phyloP scores from a whole-genome alignment of 2,329 filamentous ascomycete genomes.

The Penicillium brasilianum region DNA sequence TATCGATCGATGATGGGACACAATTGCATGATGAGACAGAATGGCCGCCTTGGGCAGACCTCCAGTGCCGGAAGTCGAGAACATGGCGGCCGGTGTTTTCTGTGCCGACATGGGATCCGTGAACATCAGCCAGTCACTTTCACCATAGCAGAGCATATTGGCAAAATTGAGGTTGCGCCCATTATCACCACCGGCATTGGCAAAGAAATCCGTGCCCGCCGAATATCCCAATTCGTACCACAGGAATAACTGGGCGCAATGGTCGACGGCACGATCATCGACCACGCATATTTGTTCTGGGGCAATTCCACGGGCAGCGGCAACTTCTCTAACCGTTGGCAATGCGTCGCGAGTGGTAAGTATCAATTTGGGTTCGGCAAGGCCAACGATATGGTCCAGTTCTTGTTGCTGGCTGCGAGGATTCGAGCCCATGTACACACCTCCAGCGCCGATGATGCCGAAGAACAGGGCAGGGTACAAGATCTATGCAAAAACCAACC shows the following conservation, averaged over 20 bases:
- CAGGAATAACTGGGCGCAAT: constrained; percentile 37
- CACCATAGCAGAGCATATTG: constrained; percentile 51
- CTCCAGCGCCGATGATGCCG: constrained; percentile 52
- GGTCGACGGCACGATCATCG: constrained; percentile 38
- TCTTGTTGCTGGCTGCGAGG: constrained; percentile 54
- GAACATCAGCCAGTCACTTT: constrained; percentile 56
- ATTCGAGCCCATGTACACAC: constrained; percentile 59
- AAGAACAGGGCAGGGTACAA: constrained; percentile 47
- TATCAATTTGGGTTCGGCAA: constrained; percentile 53
- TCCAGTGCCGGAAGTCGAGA: constrained; percentile 64
- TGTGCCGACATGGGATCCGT: constrained; percentile 49
- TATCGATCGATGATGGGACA: constrained; percentile 55
- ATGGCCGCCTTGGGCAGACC: constrained; percentile 65
- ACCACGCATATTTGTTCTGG: constrained; percentile 44
- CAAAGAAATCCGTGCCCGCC: constrained; percentile 16
- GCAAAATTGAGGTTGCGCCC: constrained; percentile 34
- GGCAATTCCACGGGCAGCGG: constrained; percentile 38
- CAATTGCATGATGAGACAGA: constrained; percentile 63
- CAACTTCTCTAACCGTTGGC: constrained; percentile 41
- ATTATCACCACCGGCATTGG: constrained; percentile 16
- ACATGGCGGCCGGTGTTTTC: constrained; percentile 56
- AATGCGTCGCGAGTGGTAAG: constrained; percentile 50
- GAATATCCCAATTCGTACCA: constrained; percentile 33
- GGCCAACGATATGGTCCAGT: constrained; percentile 52
- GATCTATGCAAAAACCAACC: constrained; percentile 34